Conservation (phyloP, 352 stramenopile genomes). For the Thraustotheca clavata region DNA sequence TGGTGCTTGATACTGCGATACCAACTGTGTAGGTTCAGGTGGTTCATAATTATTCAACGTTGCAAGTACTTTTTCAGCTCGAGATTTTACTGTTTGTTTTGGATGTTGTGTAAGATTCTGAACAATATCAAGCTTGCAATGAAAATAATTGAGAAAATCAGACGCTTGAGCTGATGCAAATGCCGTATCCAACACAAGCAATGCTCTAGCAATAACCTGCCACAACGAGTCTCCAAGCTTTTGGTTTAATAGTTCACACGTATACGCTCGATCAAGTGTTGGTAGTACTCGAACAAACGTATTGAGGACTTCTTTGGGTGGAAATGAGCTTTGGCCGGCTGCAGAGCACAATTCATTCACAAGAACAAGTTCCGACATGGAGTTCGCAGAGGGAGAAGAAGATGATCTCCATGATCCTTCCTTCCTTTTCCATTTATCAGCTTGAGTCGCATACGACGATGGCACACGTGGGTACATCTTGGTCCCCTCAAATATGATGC, state of each 20-base stretch:
- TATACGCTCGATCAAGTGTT: slow-evolving; percentile 69
- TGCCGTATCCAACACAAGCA: slow-evolving; percentile 66
- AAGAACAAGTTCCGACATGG: slow-evolving; percentile 26
- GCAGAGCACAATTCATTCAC: slow-evolving; percentile 72
- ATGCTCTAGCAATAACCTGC: slow-evolving; percentile 36
- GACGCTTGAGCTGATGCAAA: slow-evolving; percentile 44
- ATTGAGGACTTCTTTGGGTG: slow-evolving; percentile 62
- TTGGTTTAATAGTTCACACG: slow-evolving; percentile 76
- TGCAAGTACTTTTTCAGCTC: slow-evolving; percentile 62
- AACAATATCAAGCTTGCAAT: slow-evolving; percentile 35
- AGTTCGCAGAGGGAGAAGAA: not conserved
- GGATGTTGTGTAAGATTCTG: slow-evolving; percentile 45
- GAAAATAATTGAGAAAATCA: slow-evolving; percentile 67
- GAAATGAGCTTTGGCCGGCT: slow-evolving; percentile 70
- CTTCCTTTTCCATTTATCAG: slow-evolving; percentile 14
- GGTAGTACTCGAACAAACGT: slow-evolving; percentile 65
- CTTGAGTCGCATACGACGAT: slow-evolving; percentile 12
- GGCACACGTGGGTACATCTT: not conserved
- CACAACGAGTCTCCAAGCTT: slow-evolving; percentile 76
- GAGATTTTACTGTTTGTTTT: slow-evolving; percentile 68
- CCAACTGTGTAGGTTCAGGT: slow-evolving; percentile 20
- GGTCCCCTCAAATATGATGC: too few relatives aligned
- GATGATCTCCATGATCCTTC: slow-evolving; percentile 1
- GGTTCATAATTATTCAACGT: slow-evolving; percentile 28
- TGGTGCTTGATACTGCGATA: not conserved